These are phyloP conservation scores for Davidsoniella eucalypti DNA, from an alignment of 2,329 filamentous ascomycete genomes.

Conservation along the genomic window DNA sequence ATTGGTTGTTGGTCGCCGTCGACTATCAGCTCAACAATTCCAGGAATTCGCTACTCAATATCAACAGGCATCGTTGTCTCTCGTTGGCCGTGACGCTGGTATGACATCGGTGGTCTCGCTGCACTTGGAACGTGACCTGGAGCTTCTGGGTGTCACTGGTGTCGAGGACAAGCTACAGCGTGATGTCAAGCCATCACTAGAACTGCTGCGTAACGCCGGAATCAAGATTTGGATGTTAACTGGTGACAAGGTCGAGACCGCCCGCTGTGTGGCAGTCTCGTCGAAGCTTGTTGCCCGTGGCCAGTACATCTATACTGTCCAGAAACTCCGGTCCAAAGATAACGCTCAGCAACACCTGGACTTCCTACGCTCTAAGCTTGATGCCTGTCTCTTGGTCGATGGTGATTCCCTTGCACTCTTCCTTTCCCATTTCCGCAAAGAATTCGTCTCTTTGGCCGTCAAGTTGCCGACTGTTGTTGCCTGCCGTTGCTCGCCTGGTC, in stretches of 20 bases:
- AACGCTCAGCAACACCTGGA: constrained; percentile 77
- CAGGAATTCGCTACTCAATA: constrained; percentile 60
- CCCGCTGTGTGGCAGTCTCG: constrained; percentile 85
- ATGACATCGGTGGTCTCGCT: constrained; percentile 68
- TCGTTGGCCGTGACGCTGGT: constrained; percentile 62
- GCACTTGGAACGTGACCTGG: constrained; percentile 73
- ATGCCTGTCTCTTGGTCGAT: constrained; percentile 80
- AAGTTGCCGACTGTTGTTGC: constrained; percentile 82
- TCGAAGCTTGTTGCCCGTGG: constrained; percentile 86
- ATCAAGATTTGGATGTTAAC: constrained; percentile 99
- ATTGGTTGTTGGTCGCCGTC: constrained; percentile 84
- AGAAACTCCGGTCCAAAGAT: constrained; percentile 69
- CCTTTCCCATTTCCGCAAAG: constrained; percentile 61
- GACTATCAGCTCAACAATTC: constrained; percentile 63
- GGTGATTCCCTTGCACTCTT: constrained; percentile 78
- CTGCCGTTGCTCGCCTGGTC: constrained; percentile 89
- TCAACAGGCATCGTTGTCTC: constrained; percentile 62
- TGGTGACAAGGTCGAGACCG: constrained; percentile 95
- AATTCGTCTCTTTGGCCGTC: constrained; percentile 82
- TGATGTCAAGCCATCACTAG: constrained; percentile 88
- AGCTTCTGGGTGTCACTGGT: constrained; percentile 90
- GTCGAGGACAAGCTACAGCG: constrained; percentile 94
- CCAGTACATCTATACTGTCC: constrained; percentile 89
- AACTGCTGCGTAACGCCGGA: constrained; percentile 86
- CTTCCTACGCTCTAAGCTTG: constrained; percentile 73